Evolutionary conservation across 495 filamentous ascomycete species (phyloP).

Genomic region (Xylaria palmicola): DNA sequence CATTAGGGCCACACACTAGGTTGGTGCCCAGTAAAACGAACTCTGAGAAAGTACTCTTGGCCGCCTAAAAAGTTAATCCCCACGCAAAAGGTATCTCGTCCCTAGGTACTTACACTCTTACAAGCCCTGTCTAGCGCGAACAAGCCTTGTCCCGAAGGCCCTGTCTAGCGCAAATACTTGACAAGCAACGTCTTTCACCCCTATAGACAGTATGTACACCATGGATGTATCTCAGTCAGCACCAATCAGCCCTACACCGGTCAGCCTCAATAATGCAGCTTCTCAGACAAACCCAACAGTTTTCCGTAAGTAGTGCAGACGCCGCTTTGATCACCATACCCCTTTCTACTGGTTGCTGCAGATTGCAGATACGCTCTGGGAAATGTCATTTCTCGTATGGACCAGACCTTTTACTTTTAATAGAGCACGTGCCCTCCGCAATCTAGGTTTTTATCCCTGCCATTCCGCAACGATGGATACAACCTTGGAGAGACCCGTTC

Average conservation of each 20-base stretch:
- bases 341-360: too few species aligned
- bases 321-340: background rate
- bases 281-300: too few species aligned
- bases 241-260: background rate
- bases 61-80: too few species aligned
- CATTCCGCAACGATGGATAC: background rate
- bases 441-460: background rate
- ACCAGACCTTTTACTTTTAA: too few species aligned
- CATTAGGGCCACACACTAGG: background rate
- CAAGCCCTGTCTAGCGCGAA: too few species aligned
- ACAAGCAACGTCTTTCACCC: background rate
- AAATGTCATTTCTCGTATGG: background rate
- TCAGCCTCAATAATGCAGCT: background rate
- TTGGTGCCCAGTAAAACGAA: too few species aligned
- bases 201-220: background rate
- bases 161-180: too few species aligned
- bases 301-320: too few species aligned
- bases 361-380: background rate
- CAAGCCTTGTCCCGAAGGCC: too few species aligned
- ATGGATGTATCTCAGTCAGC: background rate
- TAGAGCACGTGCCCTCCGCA: background rate
- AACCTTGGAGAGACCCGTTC: background rate
- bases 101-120: too few species aligned
- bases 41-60: too few species aligned
- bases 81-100: too few species aligned